These are phyloP conservation scores for Flaveria bidentis DNA, from an alignment of 129 eudicot species.

Conservation along the genomic window DNA sequence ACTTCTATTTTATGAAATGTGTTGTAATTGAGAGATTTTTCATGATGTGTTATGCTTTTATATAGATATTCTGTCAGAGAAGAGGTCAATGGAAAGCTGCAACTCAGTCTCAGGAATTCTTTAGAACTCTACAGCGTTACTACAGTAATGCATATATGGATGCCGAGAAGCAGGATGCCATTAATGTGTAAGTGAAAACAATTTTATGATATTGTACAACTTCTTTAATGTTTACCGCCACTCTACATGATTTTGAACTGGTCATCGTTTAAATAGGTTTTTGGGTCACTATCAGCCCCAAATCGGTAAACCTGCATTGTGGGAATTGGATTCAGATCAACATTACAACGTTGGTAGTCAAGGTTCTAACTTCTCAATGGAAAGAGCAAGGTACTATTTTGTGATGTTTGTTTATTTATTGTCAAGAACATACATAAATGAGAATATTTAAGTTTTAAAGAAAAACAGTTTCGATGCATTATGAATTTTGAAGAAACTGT, in stretches of 20 bases:
- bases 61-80: constrained; percentile 84
- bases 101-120: constrained; percentile 88
- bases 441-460: constrained; percentile 1
- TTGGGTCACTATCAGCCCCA: constrained; percentile 95
- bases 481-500: not conserved
- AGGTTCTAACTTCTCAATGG: constrained; percentile 50
- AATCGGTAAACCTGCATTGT: constrained; percentile 82
- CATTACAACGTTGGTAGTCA: constrained; percentile 71
- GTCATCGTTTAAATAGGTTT: constrained; percentile 56
- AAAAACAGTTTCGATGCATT: not conserved
- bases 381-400: constrained; percentile 55
- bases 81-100: constrained; percentile 99
- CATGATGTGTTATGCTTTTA: not conserved
- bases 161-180: constrained; percentile 96
- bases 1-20: not conserved
- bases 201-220: not conserved
- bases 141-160: constrained; percentile 98
- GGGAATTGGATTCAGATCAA: constrained; percentile 97
- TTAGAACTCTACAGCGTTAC: constrained; percentile 91
- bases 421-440: not conserved
- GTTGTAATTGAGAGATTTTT: not conserved
- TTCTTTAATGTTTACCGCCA: not conserved
- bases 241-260: constrained; percentile 3
- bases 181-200: constrained; percentile 69
- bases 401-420: constrained; percentile 1